phyloP scores from a whole-genome alignment of 352 stramenopile genomes.

The Aphanomyces euteiches region DNA sequence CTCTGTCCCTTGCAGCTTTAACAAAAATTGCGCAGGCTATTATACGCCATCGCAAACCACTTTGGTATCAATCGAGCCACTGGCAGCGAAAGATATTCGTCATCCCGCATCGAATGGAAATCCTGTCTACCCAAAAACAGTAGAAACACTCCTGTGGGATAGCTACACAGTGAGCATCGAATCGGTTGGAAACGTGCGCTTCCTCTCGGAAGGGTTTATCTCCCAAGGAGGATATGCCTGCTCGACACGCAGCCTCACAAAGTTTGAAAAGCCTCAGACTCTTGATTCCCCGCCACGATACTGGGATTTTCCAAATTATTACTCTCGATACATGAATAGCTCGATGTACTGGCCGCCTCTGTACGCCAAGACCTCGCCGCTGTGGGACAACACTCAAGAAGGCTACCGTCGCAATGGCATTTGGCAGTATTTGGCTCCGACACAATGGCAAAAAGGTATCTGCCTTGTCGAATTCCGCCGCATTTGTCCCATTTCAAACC shows the following conservation, averaged over 20 bases:
- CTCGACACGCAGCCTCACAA: slow-evolving; percentile 89
- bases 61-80: slow-evolving; percentile 74
- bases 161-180: slow-evolving; percentile 38
- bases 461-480: slow-evolving; percentile 92
- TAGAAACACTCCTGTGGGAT: slow-evolving; percentile 60
- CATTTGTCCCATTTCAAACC: slow-evolving; percentile 46
- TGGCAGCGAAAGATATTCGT: slow-evolving; percentile 40
- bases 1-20: background rate
- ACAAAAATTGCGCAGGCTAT: slow-evolving; percentile 42
- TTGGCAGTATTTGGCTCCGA: slow-evolving; percentile 56
- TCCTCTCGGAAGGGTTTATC: slow-evolving; percentile 40
- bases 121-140: slow-evolving; percentile 47
- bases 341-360: slow-evolving; percentile 90
- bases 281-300: slow-evolving; percentile 66
- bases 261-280: slow-evolving; percentile 89
- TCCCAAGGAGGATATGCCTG: slow-evolving; percentile 93
- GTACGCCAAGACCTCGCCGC: slow-evolving; percentile 77
- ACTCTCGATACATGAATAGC: slow-evolving; percentile 93
- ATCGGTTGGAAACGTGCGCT: slow-evolving; percentile 49
- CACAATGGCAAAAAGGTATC: slow-evolving; percentile 89
- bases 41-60: slow-evolving; percentile 72
- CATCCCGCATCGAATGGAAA: slow-evolving; percentile 54
- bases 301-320: slow-evolving; percentile 95
- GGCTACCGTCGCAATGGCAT: slow-evolving; percentile 87
- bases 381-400: slow-evolving; percentile 89